Percentiles rank a stretch among this genome's conserved stretches.
Conservation (phyloP, 139 green algal genomes). For the Tetraselmis chui region DNA sequence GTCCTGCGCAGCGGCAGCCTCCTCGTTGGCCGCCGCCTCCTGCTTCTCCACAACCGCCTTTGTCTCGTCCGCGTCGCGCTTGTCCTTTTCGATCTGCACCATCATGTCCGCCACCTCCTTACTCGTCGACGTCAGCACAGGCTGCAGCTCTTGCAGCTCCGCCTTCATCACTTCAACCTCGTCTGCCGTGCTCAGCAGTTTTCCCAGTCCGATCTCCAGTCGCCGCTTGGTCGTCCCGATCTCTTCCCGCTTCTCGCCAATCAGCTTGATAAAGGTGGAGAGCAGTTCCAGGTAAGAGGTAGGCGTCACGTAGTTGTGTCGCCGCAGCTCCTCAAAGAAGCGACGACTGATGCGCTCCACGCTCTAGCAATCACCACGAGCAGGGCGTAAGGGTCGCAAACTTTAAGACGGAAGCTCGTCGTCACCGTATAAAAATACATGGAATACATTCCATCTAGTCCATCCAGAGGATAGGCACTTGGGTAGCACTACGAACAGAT, state of each 20-base stretch:
- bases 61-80: slow-evolving; percentile 58
- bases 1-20: slow-evolving; percentile 45
- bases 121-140: slow-evolving; percentile 26
- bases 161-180: slow-evolving; percentile 70
- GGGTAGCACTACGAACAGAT: no score
- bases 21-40: slow-evolving; percentile 66
- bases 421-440: no score
- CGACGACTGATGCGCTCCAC: slow-evolving; percentile 46
- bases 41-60: slow-evolving; percentile 49
- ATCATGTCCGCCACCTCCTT: slow-evolving; percentile 75
- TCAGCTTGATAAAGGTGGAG: slow-evolving; percentile 30
- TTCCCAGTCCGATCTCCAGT: slow-evolving; percentile 66
- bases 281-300: slow-evolving; percentile 42
- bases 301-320: slow-evolving; percentile 47
- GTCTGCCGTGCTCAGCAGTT: slow-evolving; percentile 53
- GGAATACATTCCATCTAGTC: no score
- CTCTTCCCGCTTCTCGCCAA: slow-evolving; percentile 32
- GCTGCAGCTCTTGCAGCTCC: slow-evolving; percentile 70
- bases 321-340: slow-evolving; percentile 61
- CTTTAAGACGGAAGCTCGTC: no score
- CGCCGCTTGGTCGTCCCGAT: slow-evolving; percentile 37
- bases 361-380: no score
- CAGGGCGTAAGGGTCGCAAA: no score
- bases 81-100: slow-evolving; percentile 64
- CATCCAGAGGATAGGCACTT: no score